Evolutionary conservation across 2,329 filamentous ascomycete species (phyloP), one percentile per base, ranked within the genome.

Genomic region (Didymella lethalis): DNA sequence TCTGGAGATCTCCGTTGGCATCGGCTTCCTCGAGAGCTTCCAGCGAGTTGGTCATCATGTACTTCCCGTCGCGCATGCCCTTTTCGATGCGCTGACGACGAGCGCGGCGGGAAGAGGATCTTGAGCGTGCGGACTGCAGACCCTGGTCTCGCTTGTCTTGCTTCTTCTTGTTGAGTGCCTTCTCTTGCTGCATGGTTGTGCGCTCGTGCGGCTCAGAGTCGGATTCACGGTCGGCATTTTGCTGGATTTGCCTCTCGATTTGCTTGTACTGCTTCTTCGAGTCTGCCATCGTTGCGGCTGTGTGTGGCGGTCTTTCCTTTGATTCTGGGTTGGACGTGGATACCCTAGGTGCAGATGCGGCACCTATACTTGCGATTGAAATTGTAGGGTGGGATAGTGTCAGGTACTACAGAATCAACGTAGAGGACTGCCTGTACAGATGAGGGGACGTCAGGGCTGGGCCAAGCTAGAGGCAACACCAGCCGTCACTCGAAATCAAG

Each of bases 11-110:
- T 48, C 77, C 76, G 57, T 81, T 84, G 58, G 80, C 82, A 64
- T 83, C 82, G 53, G 81, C 82, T 70, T 82, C 81, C 62, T 83
- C 81, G 54, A 83, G 75, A 4, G 79, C 81, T 60, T 82, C 80
- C 2, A 83, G 74, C 7, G 77, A 78, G 8, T 75, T 75, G 8
- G 81, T 83, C 72, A 81, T 79, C 81, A 83, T 83, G 78, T 82
- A 80, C 69, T 83, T 83, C 66, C 81, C 81, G 25, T 82, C 79
- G 41, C 78, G 71, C 40, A 78, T 72, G 56, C 69, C 78, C 65
- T 82, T 73, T 62, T 79, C 71, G 56, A 83, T 78, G 32, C 81
- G 79, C 57, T 79, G 73, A 44, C 81, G 79, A 23, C 81, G 80
- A 62, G 78, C 80, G 34, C 80, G 76, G 25, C 81, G 79, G 11